Percentiles rank a stretch among this genome's conserved stretches.
These are phyloP conservation scores for Candida germanica DNA, from an alignment of 805 yeast genomes.

Conservation along the genomic window DNA sequence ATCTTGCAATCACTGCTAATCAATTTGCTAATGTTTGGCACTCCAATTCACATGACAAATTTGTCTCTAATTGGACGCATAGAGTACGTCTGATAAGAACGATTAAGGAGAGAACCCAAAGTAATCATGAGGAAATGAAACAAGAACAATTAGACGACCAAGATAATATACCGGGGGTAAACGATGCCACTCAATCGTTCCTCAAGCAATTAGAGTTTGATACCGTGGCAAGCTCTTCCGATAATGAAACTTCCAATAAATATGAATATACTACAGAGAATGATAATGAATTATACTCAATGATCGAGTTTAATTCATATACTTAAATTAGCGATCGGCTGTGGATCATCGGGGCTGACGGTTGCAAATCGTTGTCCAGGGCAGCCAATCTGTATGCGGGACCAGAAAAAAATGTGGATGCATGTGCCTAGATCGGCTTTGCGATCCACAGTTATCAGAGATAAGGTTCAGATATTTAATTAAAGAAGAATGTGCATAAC, in stretches of 20 bases:
- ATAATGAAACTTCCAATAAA: constrained; percentile 7
- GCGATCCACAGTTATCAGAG: not conserved
- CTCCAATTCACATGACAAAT: constrained; percentile 43
- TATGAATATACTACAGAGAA: constrained; percentile 20
- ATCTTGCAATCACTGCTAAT: constrained; percentile 60
- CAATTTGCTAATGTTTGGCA: constrained; percentile 79
- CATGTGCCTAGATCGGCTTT: not conserved
- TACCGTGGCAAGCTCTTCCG: not conserved
- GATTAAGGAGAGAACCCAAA: constrained; percentile 26
- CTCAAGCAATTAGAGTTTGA: constrained; percentile 26
- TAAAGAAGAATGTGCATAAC: too few relatives aligned
- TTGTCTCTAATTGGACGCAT: constrained; percentile 64
- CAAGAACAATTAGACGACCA: constrained; percentile 19
- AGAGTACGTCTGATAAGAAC: constrained; percentile 53
- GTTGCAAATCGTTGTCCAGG: too few relatives aligned
- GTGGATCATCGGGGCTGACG: too few relatives aligned
- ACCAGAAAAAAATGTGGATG: too few relatives aligned
- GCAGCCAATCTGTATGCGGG: too few relatives aligned
- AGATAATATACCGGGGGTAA: constrained; percentile 11
- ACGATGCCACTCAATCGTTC: constrained; percentile 29
- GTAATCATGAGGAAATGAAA: constrained; percentile 22
- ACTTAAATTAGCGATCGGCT: constrained; percentile 12
- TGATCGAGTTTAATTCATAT: constrained; percentile 31
- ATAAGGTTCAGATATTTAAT: not conserved
- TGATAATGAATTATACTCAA: constrained; percentile 21